A percentile compares a stretch with the other conserved stretches of the same genome.
These are phyloP conservation scores for Rusavskia elegans DNA, from an alignment of 495 filamentous ascomycete genomes.

Conservation along the genomic window DNA sequence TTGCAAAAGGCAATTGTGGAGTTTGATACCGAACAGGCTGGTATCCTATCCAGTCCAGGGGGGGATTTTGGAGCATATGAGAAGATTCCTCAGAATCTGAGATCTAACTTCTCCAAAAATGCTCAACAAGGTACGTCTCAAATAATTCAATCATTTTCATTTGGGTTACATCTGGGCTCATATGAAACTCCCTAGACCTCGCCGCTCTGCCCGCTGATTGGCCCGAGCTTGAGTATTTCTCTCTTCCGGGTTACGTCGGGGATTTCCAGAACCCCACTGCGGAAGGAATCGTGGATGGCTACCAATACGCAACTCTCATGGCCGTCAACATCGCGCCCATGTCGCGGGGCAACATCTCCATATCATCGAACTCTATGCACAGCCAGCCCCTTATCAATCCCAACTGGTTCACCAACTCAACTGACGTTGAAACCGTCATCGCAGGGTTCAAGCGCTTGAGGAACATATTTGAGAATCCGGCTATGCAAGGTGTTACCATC, in stretches of 20 bases:
- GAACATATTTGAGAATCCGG: background rate
- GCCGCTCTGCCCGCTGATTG: background rate
- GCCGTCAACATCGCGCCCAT: background rate
- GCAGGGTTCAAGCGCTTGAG: background rate
- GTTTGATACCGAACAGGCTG: background rate
- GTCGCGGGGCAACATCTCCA: background rate
- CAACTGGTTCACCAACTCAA: background rate
- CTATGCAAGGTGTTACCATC: background rate
- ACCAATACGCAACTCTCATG: background rate
- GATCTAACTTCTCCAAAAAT: background rate
- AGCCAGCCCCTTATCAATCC: background rate
- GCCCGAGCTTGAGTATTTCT: background rate
- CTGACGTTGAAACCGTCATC: background rate
- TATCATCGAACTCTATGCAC: background rate
- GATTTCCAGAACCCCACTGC: background rate
- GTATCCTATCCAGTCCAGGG: background rate
- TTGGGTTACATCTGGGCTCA: background rate
- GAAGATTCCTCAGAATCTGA: background rate
- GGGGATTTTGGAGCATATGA: background rate
- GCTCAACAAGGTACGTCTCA: background rate
- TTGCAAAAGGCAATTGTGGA: background rate
- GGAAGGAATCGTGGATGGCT: background rate
- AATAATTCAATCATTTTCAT: background rate
- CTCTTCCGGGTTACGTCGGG: background rate
- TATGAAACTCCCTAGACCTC: background rate